Evolutionary conservation across 768 basidiomycete species (phyloP).

Genomic region (Phlebiopsis gigantea): DNA sequence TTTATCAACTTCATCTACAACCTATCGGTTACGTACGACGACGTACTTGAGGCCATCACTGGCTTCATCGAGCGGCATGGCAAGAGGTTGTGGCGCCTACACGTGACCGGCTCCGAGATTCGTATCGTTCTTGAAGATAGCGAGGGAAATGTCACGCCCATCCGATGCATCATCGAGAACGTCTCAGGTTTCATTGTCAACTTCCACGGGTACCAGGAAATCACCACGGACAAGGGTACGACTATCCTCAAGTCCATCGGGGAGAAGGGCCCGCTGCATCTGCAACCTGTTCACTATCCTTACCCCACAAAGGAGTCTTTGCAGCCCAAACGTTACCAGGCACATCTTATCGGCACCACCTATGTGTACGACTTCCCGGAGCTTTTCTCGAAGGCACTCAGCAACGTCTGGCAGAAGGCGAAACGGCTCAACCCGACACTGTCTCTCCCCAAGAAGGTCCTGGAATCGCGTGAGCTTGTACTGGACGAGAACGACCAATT

Average conservation of each 20-base stretch:
- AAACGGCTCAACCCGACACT: conserved; percentile 60
- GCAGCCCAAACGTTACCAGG: conserved; percentile 98
- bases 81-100: conserved; percentile 95
- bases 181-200: conserved; percentile 99
- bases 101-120: conserved; percentile 97
- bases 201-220: conserved; percentile 97
- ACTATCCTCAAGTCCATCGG: conserved; percentile 97
- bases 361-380: conserved; percentile 99
- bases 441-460: conserved; percentile 66
- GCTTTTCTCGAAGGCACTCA: conserved; percentile 94
- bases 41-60: conserved; percentile 94
- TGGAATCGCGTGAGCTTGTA: conserved; percentile 87
- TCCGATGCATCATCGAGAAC: conserved; percentile 97
- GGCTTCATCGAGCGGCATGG: conserved; percentile 99
- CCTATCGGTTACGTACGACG: conserved; percentile 91
- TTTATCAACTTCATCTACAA: conserved; percentile 99
- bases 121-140: conserved; percentile 91
- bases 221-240: conserved; percentile 91
- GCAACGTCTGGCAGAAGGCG: conserved; percentile 84
- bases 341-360: conserved; percentile 96
- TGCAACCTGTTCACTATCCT: conserved; percentile 88
- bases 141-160: conserved; percentile 92
- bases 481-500: conserved; percentile 91
- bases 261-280: conserved; percentile 92
- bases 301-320: conserved; percentile 98